Evolutionary conservation across 129 eudicot species (phyloP), one percentile per base, ranked within the genome.

Genomic region (Chrysanthemum makinoi): DNA sequence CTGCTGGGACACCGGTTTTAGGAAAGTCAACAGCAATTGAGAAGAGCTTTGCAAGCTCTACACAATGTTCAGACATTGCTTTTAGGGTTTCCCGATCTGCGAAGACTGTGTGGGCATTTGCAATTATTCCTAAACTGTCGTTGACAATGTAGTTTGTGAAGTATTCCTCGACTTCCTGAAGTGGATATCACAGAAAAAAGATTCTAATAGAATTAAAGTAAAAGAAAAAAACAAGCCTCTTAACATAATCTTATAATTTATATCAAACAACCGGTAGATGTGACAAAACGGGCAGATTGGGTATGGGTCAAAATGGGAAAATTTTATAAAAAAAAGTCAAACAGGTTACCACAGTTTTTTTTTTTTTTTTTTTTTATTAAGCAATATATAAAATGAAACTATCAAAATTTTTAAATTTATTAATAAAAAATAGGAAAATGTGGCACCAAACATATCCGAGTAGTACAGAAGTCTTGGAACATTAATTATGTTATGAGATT

Each of bases 1-100:
- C 92, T 1, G 97, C 97, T 2, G 97, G 96, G 30, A 91, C 77
- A 13, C 97, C 97, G 1, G 97, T 91, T 80, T 91, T 88, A 28
- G 92, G 90, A 48, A 91, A 91, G 74, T 91, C 97, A 15, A 91
- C 97, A 10, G 97, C 97, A 39, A 82, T 77, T 52, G 97, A 86
- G 76, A 82, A 83, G 9, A 91, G 85, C 71, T 73, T 60, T 35
- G 97, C 96, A 0, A 91, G 90, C 79, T 84, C 84, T 35, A 86
- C 35, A 53, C 97, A 91, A 5, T 80, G 88, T 20, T 4, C 11
- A 7, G 92, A 83, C 82, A 82, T 56, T 53, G 96, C 97, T 71
- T 80, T 84, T 43, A 0, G 2, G 14, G 69, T 76, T 67, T 88
- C 87, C 28, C 59, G 20, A 20, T 91, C 97, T 33, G 97, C 97